Percentiles rank a stretch among this genome's conserved stretches.
Conservation (phyloP, 23 red algal genomes). For the Gracilaria vermiculophylla region DNA sequence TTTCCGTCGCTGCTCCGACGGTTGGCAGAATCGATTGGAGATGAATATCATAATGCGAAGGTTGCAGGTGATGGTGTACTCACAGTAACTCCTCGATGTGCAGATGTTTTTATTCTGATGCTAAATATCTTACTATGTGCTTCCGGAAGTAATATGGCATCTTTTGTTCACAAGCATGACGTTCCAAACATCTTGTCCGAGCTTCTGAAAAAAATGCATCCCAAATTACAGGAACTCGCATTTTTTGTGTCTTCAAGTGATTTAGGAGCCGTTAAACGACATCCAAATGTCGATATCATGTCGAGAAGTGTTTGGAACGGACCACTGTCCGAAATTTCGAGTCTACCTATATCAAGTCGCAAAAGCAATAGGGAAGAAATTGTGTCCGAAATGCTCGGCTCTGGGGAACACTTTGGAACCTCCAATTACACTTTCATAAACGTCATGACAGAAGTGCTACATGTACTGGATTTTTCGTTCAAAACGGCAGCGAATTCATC, state of each 20-base stretch:
- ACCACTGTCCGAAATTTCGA: neutral
- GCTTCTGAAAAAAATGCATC: slow-evolving; percentile 33
- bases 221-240: neutral
- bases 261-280: neutral
- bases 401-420: neutral
- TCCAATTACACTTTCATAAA: slow-evolving; percentile 2
- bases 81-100: neutral
- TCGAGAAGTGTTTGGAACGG: slow-evolving; percentile 35
- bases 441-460: slow-evolving; percentile 15
- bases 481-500: slow-evolving; percentile 11
- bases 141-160: neutral
- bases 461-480: slow-evolving; percentile 40
- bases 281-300: slow-evolving; percentile 6
- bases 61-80: neutral
- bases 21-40: neutral
- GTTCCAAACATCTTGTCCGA: neutral
- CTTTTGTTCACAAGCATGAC: neutral
- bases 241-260: neutral
- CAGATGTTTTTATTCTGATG: slow-evolving; percentile 28
- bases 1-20: neutral
- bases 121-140: slow-evolving; percentile 28
- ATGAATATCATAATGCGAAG: slow-evolving; percentile 10
- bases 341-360: neutral
- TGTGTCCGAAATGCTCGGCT: neutral
- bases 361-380: neutral